These are phyloP conservation scores for Dioscorea zingiberensis DNA, from an alignment of 106 monocot species.

Conservation along the genomic window DNA sequence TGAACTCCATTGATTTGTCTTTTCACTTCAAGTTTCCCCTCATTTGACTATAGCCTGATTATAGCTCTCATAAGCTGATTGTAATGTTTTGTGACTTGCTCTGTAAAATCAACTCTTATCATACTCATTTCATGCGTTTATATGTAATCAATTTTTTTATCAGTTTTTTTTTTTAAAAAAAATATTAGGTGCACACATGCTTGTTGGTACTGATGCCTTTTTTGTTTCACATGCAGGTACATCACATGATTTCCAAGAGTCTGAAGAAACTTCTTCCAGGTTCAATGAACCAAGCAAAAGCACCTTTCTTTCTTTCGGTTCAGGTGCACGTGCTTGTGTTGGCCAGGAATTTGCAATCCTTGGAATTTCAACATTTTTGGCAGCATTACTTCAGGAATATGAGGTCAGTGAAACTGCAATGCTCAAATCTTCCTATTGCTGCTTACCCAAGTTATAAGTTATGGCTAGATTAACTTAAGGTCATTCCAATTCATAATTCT, in stretches of 20 bases:
- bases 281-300: conserved; percentile 10
- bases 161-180: too few species aligned
- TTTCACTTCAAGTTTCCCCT: background rate
- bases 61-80: too few species aligned
- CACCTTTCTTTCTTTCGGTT: conserved; percentile 69
- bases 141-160: too few species aligned
- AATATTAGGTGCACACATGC: too few species aligned
- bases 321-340: conserved; percentile 53
- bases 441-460: background rate
- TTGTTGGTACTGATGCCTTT: background rate
- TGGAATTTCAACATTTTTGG: conserved; percentile 41
- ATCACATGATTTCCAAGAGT: background rate
- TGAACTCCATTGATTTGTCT: background rate
- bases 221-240: conserved; percentile 5
- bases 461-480: too few species aligned
- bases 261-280: background rate
- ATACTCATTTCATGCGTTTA: too few species aligned
- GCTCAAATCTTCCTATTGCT: background rate
- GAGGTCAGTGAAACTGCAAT: conserved; percentile 30
- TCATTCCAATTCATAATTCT: too few species aligned
- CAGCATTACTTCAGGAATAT: conserved; percentile 39
- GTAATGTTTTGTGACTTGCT: too few species aligned
- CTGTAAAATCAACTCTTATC: too few species aligned
- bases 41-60: background rate
- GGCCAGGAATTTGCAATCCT: conserved; percentile 49